Evolutionary conservation across 352 stramenopile species (phyloP).

Genomic region (Aphanomyces astaci): DNA sequence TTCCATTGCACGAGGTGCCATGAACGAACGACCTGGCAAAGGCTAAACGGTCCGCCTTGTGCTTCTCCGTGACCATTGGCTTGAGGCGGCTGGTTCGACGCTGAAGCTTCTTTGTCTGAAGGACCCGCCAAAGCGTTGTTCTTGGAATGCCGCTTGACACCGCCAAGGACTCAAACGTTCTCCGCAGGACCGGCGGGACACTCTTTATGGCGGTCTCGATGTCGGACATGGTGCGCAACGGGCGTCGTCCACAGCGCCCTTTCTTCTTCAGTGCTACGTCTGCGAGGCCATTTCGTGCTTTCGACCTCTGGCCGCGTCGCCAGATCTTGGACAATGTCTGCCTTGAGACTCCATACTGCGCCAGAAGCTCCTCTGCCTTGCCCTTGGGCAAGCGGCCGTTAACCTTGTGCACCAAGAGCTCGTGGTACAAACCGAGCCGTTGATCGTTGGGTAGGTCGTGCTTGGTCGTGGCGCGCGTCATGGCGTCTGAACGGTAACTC

Average conservation of each 20-base stretch:
- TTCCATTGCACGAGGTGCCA: no score
- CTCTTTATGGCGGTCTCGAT: neutral
- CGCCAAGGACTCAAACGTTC: neutral
- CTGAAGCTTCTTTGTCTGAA: neutral
- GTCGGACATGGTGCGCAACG: neutral
- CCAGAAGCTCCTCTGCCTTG: neutral
- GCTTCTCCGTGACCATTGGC: neutral
- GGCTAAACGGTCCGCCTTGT: neutral
- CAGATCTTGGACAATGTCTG: slow-evolving; percentile 5
- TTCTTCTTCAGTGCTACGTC: neutral
- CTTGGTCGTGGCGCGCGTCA: neutral
- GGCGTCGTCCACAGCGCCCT: neutral
- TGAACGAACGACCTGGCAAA: neutral
- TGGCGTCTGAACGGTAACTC: neutral
- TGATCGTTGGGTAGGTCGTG: neutral
- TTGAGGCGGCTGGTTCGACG: neutral
- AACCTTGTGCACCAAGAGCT: neutral
- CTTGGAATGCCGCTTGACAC: neutral
- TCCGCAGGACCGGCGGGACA: neutral
- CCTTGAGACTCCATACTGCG: neutral
- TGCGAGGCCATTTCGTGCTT: neutral
- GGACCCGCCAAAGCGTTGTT: neutral
- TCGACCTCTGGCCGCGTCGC: neutral
- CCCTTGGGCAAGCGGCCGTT: neutral
- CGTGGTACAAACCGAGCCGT: neutral